These are phyloP conservation scores for Coemansia sp. DNA, from an alignment of 192 early-diverging fungal genomes.

Conservation along the genomic window DNA sequence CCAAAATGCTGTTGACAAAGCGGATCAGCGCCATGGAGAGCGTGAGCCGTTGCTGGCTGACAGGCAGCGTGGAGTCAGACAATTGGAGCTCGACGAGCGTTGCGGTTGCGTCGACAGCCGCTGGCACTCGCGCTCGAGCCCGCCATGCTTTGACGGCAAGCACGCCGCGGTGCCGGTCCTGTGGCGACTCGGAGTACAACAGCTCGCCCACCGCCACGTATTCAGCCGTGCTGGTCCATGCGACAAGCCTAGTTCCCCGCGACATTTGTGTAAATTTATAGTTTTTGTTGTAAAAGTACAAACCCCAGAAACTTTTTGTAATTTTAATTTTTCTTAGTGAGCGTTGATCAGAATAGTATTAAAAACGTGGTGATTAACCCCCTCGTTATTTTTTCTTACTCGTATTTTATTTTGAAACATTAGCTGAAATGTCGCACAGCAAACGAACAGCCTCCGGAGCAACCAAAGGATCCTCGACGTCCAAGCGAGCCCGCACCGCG, in stretches of 20 bases:
- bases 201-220: slow-evolving; percentile 29
- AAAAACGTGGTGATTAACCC: too few species aligned
- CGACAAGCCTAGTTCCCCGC: slow-evolving; percentile 37
- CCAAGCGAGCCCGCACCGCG: slow-evolving; percentile 26
- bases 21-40: slow-evolving; percentile 52
- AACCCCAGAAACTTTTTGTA: too few species aligned
- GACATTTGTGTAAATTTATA: slow-evolving; percentile 16
- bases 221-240: slow-evolving; percentile 54
- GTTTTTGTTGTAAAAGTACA: too few species aligned
- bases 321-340: too few species aligned
- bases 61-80: slow-evolving; percentile 23
- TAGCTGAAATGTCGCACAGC: slow-evolving; percentile 1
- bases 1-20: slow-evolving; percentile 65
- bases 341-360: too few species aligned
- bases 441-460: slow-evolving; percentile 14
- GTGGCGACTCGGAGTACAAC: slow-evolving; percentile 29
- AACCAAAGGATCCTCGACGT: not conserved
- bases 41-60: slow-evolving; percentile 36
- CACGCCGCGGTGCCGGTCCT: slow-evolving; percentile 21
- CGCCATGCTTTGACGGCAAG: slow-evolving; percentile 53
- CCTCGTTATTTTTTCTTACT: not conserved
- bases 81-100: slow-evolving; percentile 37
- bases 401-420: not conserved
- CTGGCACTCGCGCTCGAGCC: slow-evolving; percentile 35
- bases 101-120: slow-evolving; percentile 48